Conservation (phyloP, 139 green algal genomes). For the Tetratostichococcus sp. region DNA sequence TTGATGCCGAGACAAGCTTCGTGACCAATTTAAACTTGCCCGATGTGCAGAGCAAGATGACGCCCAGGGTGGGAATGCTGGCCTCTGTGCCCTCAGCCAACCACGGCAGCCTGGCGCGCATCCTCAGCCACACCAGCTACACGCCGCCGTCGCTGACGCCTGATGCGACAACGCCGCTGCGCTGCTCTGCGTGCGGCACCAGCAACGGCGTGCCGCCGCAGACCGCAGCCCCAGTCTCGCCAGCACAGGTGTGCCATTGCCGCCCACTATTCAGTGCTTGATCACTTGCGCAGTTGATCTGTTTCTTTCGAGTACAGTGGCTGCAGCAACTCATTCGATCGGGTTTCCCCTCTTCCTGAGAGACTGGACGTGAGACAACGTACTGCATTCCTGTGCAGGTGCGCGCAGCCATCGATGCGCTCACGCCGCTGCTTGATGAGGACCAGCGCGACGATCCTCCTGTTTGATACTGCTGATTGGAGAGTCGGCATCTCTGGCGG, state of each 20-base stretch:
- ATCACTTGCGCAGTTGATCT: too few species aligned
- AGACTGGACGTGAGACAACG: too few species aligned
- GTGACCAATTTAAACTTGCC: too few species aligned
- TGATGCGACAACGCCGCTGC: not conserved
- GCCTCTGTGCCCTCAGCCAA: not conserved
- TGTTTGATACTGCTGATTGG: constrained; percentile 13
- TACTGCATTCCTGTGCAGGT: not conserved
- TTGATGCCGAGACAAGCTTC: too few species aligned
- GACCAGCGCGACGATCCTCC: too few species aligned
- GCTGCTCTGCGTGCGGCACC: not conserved
- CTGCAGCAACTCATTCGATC: too few species aligned
- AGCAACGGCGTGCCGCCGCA: not conserved
- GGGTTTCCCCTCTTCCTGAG: too few species aligned
- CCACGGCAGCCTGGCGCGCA: not conserved
- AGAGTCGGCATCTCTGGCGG: too few species aligned
- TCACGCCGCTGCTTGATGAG: not conserved
- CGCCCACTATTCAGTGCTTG: too few species aligned
- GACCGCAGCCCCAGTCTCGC: not conserved
- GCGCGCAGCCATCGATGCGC: not conserved
- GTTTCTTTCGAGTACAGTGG: too few species aligned
- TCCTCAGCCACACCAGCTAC: constrained; percentile 1
- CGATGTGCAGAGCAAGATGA: not conserved
- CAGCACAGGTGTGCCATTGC: not conserved
- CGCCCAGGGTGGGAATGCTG: not conserved
- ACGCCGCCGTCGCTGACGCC: not conserved